Evolutionary conservation across 2,329 filamentous ascomycete species (phyloP).

Genomic region (Trichoderma sp.): DNA sequence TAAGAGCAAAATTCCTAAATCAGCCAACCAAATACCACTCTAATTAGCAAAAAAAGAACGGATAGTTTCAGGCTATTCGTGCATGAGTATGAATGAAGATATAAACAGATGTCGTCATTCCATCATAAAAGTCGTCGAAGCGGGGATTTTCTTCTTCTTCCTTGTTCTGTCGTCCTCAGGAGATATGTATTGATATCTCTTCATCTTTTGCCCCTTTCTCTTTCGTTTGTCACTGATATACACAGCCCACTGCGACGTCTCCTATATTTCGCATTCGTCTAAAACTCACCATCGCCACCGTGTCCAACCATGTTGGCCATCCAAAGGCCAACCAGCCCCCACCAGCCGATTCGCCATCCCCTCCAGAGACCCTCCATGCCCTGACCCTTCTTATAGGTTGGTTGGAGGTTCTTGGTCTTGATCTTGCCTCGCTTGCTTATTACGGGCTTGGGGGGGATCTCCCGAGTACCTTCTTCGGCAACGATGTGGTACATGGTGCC

Average conservation of each 20-base stretch:
- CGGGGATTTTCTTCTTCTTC: slow-evolving; percentile 30
- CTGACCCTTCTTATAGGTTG: slow-evolving; percentile 56
- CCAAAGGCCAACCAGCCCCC: slow-evolving; percentile 73
- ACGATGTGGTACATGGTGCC: slow-evolving; percentile 88
- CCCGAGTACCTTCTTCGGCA: slow-evolving; percentile 71
- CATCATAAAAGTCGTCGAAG: slow-evolving; percentile 40
- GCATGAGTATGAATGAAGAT: slow-evolving; percentile 9
- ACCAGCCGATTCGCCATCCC: slow-evolving; percentile 75
- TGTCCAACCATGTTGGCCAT: slow-evolving; percentile 61
- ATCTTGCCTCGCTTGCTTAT: slow-evolving; percentile 33
- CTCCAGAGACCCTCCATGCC: slow-evolving; percentile 66
- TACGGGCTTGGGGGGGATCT: slow-evolving; percentile 38
- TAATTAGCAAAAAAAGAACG: slow-evolving; percentile 7
- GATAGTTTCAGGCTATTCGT: slow-evolving; percentile 14
- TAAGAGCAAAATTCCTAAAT: slow-evolving; percentile 13
- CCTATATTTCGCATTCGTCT: slow-evolving; percentile 21
- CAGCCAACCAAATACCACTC: background rate
- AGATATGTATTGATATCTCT: background rate
- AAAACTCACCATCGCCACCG: slow-evolving; percentile 61
- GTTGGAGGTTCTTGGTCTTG: slow-evolving; percentile 30
- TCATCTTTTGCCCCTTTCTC: background rate
- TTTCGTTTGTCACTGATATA: slow-evolving; percentile 26
- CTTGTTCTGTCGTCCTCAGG: slow-evolving; percentile 28
- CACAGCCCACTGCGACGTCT: background rate
- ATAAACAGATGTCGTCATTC: slow-evolving; percentile 33